Evolutionary conservation across 768 basidiomycete species (phyloP), one percentile per base, ranked within the genome.

Genomic region (Suillus spraguei): DNA sequence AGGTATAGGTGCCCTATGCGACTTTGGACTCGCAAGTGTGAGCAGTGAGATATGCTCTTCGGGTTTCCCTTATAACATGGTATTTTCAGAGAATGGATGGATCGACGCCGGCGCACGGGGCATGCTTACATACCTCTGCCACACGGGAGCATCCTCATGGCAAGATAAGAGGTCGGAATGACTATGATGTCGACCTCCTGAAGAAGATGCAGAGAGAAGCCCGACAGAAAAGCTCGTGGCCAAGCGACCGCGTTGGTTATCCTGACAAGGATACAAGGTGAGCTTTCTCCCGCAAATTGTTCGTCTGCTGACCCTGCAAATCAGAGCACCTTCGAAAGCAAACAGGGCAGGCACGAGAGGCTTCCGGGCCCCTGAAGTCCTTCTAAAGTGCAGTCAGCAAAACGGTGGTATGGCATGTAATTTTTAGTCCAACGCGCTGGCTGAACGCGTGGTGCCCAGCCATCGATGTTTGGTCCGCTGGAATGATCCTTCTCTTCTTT

Each of bases 261-360:
- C 87, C 83, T 0, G 85, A 87, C 49, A 87, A 92, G 69, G 93
- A 95, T 69, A 80, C 82, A 17, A 81, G 94, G 90, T 91, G 72
- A 50, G 75, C 63, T 58, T 50, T 59, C 11, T 60, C 14, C 33
- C 54, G 63, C 32, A 16, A 33, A 41, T 32, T 41, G 17, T 24
- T 44, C 52, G 39, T 28, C 41, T 44, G 55, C 9, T 58, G 28
- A 10, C 16, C 47, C 36, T 58, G 56, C 63, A 16, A 65, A n/a
- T 53, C 61, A 92, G 92, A 67, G 92, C 93, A 1, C 80, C 82
- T 44, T 91, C 93, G 60, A 96, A 96, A 74, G 95, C 97, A 3
- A 99, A 98, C 72, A 87, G 97, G 55, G 97, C 97, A 1, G 97
- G 97, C 4, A 99, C 97, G 14, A 80, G 97, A 69, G 97, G 97